These are phyloP conservation scores for Pulveroboletus frians DNA, from an alignment of 768 basidiomycete genomes.

Conservation along the genomic window DNA sequence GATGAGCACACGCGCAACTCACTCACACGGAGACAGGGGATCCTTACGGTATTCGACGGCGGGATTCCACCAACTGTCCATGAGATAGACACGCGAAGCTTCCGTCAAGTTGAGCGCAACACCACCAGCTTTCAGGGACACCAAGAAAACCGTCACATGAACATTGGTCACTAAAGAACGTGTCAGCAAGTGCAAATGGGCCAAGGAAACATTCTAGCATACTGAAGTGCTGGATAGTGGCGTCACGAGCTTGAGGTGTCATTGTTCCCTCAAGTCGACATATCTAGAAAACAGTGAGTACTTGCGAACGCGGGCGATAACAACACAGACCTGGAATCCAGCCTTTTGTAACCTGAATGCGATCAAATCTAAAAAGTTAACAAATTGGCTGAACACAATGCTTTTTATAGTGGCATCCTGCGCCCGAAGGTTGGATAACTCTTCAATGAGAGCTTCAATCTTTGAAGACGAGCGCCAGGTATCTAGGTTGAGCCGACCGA, in stretches of 20 bases:
- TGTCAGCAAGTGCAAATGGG: background rate
- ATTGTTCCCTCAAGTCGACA: slow-evolving; percentile 95
- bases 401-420: slow-evolving; percentile 93
- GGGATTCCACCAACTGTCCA: slow-evolving; percentile 99
- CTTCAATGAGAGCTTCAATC: slow-evolving; percentile 94
- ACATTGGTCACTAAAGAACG: slow-evolving; percentile 74
- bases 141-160: slow-evolving; percentile 94
- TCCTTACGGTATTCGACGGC: slow-evolving; percentile 84
- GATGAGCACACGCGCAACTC: background rate
- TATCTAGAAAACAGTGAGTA: slow-evolving; percentile 43
- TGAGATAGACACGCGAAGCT: slow-evolving; percentile 89
- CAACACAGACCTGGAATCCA: slow-evolving; percentile 70
- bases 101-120: slow-evolving; percentile 87
- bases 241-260: slow-evolving; percentile 93
- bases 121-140: slow-evolving; percentile 93
- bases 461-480: slow-evolving; percentile 96
- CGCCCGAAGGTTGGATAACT: slow-evolving; percentile 75
- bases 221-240: slow-evolving; percentile 94
- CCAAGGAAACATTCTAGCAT: slow-evolving; percentile 19
- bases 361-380: slow-evolving; percentile 89
- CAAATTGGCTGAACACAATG: slow-evolving; percentile 95
- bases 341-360: slow-evolving; percentile 88
- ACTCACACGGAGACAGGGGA: background rate
- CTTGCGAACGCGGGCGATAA: background rate
- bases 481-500: slow-evolving; percentile 83